Conservation (phyloP, 768 basidiomycete genomes). For the Jaapia argillacea region DNA sequence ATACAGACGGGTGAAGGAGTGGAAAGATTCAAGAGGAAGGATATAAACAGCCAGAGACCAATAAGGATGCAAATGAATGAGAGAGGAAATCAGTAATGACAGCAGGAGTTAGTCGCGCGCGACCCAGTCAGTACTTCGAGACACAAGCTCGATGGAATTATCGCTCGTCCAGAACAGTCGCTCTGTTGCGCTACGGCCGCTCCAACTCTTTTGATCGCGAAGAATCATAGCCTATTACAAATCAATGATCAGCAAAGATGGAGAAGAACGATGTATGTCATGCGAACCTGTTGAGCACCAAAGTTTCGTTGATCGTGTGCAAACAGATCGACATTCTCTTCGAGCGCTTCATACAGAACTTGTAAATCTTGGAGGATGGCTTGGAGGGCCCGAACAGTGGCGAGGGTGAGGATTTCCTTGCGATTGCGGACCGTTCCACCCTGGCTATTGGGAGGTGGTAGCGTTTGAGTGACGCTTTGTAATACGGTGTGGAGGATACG, state of each 20-base stretch:
- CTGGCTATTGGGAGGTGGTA: constrained; percentile 42
- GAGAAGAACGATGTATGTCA: not conserved
- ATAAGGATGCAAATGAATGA: constrained; percentile 2
- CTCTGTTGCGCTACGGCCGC: constrained; percentile 82
- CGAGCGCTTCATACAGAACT: constrained; percentile 74
- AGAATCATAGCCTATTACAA: constrained; percentile 80
- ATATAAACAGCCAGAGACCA: constrained; percentile 1
- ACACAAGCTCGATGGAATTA: constrained; percentile 78
- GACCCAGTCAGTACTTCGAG: constrained; percentile 82
- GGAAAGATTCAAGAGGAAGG: constrained; percentile 1
- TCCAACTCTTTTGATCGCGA: constrained; percentile 95
- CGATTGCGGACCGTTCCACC: constrained; percentile 54
- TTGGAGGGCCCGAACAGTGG: constrained; percentile 73
- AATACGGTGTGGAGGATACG: constrained; percentile 87
- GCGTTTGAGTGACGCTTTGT: constrained; percentile 67
- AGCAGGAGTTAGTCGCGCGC: constrained; percentile 42
- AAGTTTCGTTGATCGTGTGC: constrained; percentile 92
- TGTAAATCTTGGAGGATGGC: constrained; percentile 85
- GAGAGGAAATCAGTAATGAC: not conserved
- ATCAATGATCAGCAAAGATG: constrained; percentile 3
- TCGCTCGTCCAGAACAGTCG: constrained; percentile 90
- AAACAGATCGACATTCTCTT: constrained; percentile 87
- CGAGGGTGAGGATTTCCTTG: constrained; percentile 65
- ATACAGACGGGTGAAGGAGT: too few species aligned
- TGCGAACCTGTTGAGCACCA: constrained; percentile 87